These are phyloP conservation scores for Pleurotus salmoneostramineus DNA, from an alignment of 768 basidiomycete genomes.

Conservation along the genomic window DNA sequence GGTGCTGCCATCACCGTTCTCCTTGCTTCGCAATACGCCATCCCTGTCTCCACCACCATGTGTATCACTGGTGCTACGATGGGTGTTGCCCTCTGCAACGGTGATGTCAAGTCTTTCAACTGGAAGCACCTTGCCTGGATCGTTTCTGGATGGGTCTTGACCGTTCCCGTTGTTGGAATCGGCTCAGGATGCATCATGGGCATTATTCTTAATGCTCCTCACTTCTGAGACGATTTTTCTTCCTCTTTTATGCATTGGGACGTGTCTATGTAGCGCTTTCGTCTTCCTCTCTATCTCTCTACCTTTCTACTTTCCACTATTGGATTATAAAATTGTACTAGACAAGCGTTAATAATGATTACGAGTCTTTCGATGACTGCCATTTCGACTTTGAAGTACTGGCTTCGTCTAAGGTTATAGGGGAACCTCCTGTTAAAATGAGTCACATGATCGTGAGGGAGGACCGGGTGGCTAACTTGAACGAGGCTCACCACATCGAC, in stretches of 20 bases:
- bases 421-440: too few species aligned
- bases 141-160: conserved; percentile 22
- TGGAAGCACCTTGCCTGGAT: conserved; percentile 25
- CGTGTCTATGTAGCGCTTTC: not conserved
- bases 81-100: conserved; percentile 24
- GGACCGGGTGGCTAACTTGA: too few species aligned
- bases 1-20: conserved; percentile 23
- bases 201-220: conserved; percentile 23
- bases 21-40: conserved; percentile 23
- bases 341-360: not conserved
- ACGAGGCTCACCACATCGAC: too few species aligned
- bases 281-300: not conserved
- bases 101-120: conserved; percentile 20
- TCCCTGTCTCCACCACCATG: conserved; percentile 24
- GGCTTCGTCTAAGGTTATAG: too few species aligned
- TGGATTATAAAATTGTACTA: not conserved
- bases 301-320: not conserved
- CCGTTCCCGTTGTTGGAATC: conserved; percentile 21
- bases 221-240: conserved; percentile 10
- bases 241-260: not conserved
- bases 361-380: not conserved
- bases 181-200: conserved; percentile 19
- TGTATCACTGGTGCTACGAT: conserved; percentile 23
- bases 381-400: too few species aligned
- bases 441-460: too few species aligned